Evolutionary conservation across 768 basidiomycete species (phyloP).

Genomic region (Kwoniella mangroviensis): DNA sequence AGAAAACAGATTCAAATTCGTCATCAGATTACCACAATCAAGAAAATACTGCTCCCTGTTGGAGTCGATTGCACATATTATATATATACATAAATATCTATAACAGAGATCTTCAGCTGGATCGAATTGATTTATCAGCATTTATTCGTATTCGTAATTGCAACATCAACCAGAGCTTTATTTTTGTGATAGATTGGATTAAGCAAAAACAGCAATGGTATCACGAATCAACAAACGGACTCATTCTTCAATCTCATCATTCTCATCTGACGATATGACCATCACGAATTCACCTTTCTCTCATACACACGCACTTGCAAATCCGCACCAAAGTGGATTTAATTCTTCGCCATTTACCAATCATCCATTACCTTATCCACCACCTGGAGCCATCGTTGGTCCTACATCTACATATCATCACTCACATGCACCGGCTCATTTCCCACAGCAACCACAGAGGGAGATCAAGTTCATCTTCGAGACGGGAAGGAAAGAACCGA

Average conservation of each 20-base stretch:
- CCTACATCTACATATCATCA: background rate
- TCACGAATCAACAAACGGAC: conserved; percentile 3
- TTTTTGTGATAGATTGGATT: background rate
- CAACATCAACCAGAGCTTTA: too few species aligned
- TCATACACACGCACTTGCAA: background rate
- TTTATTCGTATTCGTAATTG: too few species aligned
- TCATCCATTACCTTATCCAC: conserved; percentile 14
- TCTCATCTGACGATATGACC: background rate
- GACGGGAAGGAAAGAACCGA: conserved; percentile 11
- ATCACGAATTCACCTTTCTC: background rate
- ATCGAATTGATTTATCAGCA: too few species aligned
- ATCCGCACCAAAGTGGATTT: background rate
- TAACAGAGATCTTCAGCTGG: too few species aligned
- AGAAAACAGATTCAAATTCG: background rate
- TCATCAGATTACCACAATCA: background rate
- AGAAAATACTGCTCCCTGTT: too few species aligned
- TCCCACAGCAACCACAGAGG: conserved; percentile 4
- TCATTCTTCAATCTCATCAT: background rate
- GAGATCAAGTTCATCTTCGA: conserved; percentile 13
- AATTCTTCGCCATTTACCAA: background rate
- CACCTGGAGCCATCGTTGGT: conserved; percentile 9
- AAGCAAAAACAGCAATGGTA: background rate
- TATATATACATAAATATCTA: too few species aligned
- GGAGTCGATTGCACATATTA: too few species aligned
- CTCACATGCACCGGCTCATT: background rate